Conservation (phyloP, 768 basidiomycete genomes). For the Kwoniella botswanensis region DNA sequence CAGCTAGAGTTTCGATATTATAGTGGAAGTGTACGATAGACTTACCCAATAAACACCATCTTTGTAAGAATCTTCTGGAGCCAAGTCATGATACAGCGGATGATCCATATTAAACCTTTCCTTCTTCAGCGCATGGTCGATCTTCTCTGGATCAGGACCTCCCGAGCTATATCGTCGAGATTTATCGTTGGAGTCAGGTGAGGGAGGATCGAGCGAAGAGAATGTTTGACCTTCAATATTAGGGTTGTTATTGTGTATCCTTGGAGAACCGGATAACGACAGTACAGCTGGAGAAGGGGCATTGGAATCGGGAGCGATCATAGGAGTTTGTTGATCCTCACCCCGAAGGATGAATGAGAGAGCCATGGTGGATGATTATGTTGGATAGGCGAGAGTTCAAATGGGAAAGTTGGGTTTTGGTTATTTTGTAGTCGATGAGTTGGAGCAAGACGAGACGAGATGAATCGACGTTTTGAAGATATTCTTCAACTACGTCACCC, state of each 20-base stretch:
- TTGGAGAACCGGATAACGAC: conserved; percentile 13
- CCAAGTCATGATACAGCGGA: conserved; percentile 44
- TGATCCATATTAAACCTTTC: conserved; percentile 27
- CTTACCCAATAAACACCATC: conserved; percentile 48
- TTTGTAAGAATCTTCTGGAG: conserved; percentile 41
- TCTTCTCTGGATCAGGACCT: neutral
- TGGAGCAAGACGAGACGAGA: neutral
- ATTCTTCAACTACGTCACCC: conserved; percentile 13
- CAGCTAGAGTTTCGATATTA: neutral
- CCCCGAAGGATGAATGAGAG: conserved; percentile 32
- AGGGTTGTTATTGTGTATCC: conserved; percentile 2
- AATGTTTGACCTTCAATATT: conserved; percentile 7
- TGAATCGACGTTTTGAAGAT: neutral
- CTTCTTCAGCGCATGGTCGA: conserved; percentile 16
- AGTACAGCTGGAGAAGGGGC: conserved; percentile 20
- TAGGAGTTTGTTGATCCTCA: conserved; percentile 22
- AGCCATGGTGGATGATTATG: conserved; percentile 21
- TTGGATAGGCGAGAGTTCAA: neutral
- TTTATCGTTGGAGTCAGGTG: neutral
- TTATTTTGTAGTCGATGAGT: neutral
- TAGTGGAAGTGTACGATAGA: neutral
- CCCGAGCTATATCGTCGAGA: neutral
- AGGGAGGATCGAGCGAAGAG: conserved; percentile 15
- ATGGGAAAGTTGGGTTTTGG: neutral
- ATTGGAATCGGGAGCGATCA: conserved; percentile 26